A percentile compares a stretch with the other conserved stretches of the same genome.
Evolutionary conservation across 768 basidiomycete genomes (phyloP).

Genomic region (Lyophyllum decastes): DNA sequence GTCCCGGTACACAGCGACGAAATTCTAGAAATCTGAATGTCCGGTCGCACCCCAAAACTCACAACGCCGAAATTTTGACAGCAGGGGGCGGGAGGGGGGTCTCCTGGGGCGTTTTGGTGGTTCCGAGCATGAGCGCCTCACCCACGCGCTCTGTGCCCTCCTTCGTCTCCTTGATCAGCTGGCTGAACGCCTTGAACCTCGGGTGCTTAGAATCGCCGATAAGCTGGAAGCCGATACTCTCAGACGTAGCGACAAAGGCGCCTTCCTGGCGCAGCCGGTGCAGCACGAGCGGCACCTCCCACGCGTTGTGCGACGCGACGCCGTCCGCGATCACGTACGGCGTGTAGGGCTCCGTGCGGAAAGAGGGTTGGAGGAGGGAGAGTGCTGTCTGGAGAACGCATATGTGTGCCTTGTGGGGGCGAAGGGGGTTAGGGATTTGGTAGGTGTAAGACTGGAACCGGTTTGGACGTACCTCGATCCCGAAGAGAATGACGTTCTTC

Average conservation of each 20-base stretch:
- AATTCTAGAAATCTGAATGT: neutral
- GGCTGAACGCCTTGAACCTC: slow-evolving; percentile 22
- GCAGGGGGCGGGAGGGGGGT: neutral
- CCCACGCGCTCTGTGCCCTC: slow-evolving; percentile 19
- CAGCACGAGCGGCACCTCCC: slow-evolving; percentile 21
- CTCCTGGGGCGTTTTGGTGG: neutral
- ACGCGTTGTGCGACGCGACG: slow-evolving; percentile 20
- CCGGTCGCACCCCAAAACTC: neutral
- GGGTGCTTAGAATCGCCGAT: slow-evolving; percentile 19
- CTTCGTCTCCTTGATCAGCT: slow-evolving; percentile 20
- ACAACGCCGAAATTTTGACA: slow-evolving; percentile 2
- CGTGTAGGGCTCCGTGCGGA: slow-evolving; percentile 18
- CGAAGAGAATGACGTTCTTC: slow-evolving; percentile 73
- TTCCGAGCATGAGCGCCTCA: slow-evolving; percentile 12
- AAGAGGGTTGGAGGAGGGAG: slow-evolving; percentile 30
- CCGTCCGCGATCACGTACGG: slow-evolving; percentile 22
- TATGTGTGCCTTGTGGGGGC: slow-evolving; percentile 38
- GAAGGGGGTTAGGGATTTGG: neutral
- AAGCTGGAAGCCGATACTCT: slow-evolving; percentile 24
- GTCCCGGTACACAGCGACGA: neutral
- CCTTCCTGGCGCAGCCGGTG: slow-evolving; percentile 21
- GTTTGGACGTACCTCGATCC: slow-evolving; percentile 72
- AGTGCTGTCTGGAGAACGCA: slow-evolving; percentile 72
- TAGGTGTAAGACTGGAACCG: neutral
- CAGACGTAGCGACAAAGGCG: slow-evolving; percentile 17